A percentile compares a stretch with the other conserved stretches of the same genome.
These are phyloP conservation scores for Omphalotus olearius DNA, from an alignment of 1,284 basidiomycete species.

Conservation along the genomic window DNA sequence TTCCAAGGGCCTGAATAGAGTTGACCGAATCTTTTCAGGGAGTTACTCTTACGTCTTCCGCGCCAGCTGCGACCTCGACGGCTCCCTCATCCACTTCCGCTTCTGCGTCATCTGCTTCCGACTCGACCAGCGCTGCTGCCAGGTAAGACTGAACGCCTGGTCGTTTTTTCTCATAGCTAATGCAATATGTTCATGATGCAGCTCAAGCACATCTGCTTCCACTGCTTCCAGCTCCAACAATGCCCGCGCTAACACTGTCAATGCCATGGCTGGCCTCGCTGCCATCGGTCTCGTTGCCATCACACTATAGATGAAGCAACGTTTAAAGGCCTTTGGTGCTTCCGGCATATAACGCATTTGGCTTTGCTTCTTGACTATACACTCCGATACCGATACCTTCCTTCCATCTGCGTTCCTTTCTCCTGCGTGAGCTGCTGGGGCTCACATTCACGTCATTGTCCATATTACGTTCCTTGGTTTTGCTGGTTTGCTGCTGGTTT, in stretches of 20 bases:
- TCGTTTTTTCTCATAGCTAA: not conserved
- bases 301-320: not conserved
- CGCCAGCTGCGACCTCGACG: slow-evolving; percentile 13
- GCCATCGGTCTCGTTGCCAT: slow-evolving; percentile 10
- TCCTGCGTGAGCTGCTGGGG: no score
- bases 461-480: no score
- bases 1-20: not conserved
- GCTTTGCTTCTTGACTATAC: no score
- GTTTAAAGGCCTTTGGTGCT: no score
- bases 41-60: slow-evolving; percentile 36
- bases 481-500: no score
- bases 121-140: slow-evolving; percentile 5
- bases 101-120: slow-evolving; percentile 9
- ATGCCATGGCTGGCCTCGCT: slow-evolving; percentile 9
- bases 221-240: slow-evolving; percentile 6
- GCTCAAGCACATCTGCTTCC: not conserved
- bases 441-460: no score
- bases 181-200: not conserved
- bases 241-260: slow-evolving; percentile 10
- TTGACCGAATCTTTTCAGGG: slow-evolving; percentile 29
- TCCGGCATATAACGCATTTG: no score
- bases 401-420: no score
- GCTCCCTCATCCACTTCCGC: slow-evolving; percentile 13
- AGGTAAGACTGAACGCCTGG: not conserved
- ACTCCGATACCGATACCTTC: no score